Evolutionary conservation across 2,329 filamentous ascomycete species (phyloP).

Genomic region (Ilyonectria destructans): DNA sequence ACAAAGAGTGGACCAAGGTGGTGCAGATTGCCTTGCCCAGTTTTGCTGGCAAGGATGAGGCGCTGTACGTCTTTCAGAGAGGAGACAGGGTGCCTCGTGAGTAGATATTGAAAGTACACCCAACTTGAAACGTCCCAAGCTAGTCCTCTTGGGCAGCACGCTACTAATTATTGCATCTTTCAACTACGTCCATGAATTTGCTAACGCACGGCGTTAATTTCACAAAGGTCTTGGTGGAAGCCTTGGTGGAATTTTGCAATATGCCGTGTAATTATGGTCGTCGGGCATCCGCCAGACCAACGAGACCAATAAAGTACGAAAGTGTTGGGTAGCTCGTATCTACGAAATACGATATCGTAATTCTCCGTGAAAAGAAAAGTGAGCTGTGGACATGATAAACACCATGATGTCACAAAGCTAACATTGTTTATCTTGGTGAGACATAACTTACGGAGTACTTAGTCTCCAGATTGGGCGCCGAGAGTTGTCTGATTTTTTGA

Average conservation of each 20-base stretch:
- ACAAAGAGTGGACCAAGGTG: slow-evolving; percentile 71
- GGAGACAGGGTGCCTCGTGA: slow-evolving; percentile 56
- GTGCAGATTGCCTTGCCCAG: slow-evolving; percentile 79
- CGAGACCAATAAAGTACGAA: too few relatives aligned
- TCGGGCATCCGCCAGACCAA: too few relatives aligned
- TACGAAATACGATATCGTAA: too few relatives aligned
- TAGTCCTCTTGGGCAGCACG: neutral
- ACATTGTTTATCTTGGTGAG: neutral
- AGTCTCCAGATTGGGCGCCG: neutral
- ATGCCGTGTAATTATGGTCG: too few relatives aligned
- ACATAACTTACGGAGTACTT: too few relatives aligned
- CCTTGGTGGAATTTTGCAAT: too few relatives aligned
- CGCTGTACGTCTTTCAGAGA: slow-evolving; percentile 77
- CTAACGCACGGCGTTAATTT: neutral
- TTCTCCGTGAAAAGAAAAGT: too few relatives aligned
- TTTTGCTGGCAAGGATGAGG: slow-evolving; percentile 85
- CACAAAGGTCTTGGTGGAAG: too few relatives aligned
- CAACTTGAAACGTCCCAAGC: neutral
- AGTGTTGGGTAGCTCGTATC: too few relatives aligned
- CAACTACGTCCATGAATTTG: neutral
- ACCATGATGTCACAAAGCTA: too few relatives aligned
- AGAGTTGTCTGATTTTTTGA: neutral
- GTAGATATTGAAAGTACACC: slow-evolving; percentile 27
- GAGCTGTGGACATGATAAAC: too few relatives aligned
- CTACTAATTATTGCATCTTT: neutral